phyloP scores from a whole-genome alignment of 805 yeast genomes.

The Kluyveromyces starmeri region DNA sequence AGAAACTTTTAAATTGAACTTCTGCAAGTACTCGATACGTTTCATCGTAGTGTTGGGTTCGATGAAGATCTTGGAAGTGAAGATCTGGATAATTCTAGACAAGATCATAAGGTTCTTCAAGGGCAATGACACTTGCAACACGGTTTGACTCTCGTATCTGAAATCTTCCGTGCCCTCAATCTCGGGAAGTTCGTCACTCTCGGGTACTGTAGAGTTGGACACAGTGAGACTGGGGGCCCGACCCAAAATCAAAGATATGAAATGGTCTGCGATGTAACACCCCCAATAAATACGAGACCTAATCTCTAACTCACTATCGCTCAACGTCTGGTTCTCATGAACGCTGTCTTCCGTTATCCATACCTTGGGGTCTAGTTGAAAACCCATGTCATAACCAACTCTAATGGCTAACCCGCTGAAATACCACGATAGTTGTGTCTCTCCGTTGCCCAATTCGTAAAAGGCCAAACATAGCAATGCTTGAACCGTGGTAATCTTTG shows the following conservation, averaged over 20 bases:
- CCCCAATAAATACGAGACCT: conserved; percentile 62
- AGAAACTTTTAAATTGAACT: conserved; percentile 42
- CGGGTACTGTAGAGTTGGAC: conserved; percentile 52
- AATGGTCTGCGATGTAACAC: conserved; percentile 54
- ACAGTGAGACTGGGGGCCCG: conserved; percentile 47
- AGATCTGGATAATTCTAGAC: conserved; percentile 32
- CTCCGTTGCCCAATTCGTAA: conserved; percentile 53
- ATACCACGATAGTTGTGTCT: conserved; percentile 54
- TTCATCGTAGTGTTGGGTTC: conserved; percentile 27
- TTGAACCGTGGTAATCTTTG: conserved; percentile 48
- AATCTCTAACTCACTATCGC: conserved; percentile 45
- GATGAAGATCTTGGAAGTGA: conserved; percentile 28
- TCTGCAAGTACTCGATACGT: conserved; percentile 30
- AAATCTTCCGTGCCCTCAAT: conserved; percentile 55
- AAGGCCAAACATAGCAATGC: conserved; percentile 49
- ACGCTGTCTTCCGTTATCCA: conserved; percentile 38
- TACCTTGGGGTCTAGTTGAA: conserved; percentile 51
- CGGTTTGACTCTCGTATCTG: conserved; percentile 31
- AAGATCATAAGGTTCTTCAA: conserved; percentile 37
- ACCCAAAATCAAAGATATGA: conserved; percentile 50
- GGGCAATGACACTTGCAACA: conserved; percentile 27
- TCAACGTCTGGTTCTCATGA: conserved; percentile 28
- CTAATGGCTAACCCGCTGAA: conserved; percentile 53
- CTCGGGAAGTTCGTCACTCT: conserved; percentile 50
- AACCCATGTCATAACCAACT: conserved; percentile 58